These are phyloP conservation scores for Recurvomyces mirabilis DNA, from an alignment of 495 filamentous ascomycete genomes.

Conservation along the genomic window DNA sequence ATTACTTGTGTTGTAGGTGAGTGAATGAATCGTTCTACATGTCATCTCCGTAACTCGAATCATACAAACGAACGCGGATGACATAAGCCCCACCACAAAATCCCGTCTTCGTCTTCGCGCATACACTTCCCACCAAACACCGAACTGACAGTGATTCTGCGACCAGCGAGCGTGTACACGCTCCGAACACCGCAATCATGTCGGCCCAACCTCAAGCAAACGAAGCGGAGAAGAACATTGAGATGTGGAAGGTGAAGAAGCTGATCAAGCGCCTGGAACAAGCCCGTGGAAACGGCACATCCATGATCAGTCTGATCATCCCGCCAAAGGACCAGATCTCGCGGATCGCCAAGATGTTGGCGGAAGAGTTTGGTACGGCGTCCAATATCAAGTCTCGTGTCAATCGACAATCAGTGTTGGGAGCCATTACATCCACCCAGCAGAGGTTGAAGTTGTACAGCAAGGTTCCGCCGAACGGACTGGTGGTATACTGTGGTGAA, in stretches of 20 bases:
- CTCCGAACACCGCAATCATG: slow-evolving; percentile 63
- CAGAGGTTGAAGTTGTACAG: slow-evolving; percentile 97
- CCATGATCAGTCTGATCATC: slow-evolving; percentile 89
- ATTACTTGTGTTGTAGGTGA: too few species aligned
- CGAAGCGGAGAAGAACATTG: slow-evolving; percentile 97
- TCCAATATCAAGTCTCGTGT: slow-evolving; percentile 99
- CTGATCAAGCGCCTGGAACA: slow-evolving; percentile 83
- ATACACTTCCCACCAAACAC: too few species aligned
- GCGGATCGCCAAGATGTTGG: slow-evolving; percentile 95
- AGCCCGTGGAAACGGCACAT: slow-evolving; percentile 26
- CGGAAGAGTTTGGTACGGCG: slow-evolving; percentile 79
- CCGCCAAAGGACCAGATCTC: slow-evolving; percentile 98
- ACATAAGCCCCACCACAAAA: too few species aligned
- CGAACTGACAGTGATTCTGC: neutral
- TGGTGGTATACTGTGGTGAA: slow-evolving; percentile 99
- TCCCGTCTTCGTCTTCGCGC: too few species aligned
- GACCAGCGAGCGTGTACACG: slow-evolving; percentile 5
- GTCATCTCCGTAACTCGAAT: too few species aligned
- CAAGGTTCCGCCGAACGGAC: slow-evolving; percentile 92
- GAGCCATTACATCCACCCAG: slow-evolving; percentile 96
- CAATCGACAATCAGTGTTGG: slow-evolving; percentile 92
- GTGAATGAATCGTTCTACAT: too few species aligned
- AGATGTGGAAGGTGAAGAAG: slow-evolving; percentile 94
- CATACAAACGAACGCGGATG: too few species aligned
- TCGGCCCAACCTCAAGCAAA: slow-evolving; percentile 75